Percentiles rank a stretch among this genome's conserved stretches.
phyloP scores from a whole-genome alignment of 352 stramenopile genomes.

The Phytophthora ramorum region DNA sequence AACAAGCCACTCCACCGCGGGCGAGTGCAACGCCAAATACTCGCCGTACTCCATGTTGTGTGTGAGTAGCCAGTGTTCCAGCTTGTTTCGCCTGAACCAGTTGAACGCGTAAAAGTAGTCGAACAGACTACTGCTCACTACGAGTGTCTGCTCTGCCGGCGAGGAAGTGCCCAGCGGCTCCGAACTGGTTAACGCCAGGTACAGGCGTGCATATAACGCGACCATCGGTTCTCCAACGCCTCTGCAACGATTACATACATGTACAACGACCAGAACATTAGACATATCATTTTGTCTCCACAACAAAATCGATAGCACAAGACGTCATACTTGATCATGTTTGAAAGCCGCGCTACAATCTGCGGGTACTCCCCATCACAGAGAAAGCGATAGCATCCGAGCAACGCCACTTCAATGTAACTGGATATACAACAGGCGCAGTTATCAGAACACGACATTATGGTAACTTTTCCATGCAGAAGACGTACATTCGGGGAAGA shows the following conservation, averaged over 20 bases:
- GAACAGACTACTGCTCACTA: conserved; percentile 81
- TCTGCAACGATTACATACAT: conserved; percentile 35
- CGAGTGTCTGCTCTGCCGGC: conserved; percentile 40
- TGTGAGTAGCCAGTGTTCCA: conserved; percentile 55
- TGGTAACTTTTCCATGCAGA: background rate
- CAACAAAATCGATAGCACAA: conserved; percentile 15
- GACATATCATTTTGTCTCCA: background rate
- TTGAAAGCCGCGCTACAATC: conserved; percentile 82
- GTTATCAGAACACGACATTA: background rate
- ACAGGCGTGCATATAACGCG: conserved; percentile 85
- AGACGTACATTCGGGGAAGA: conserved; percentile 86
- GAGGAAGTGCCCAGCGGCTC: conserved; percentile 59
- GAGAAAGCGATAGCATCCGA: conserved; percentile 91
- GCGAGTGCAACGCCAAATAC: conserved; percentile 84
- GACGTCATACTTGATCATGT: conserved; percentile 85
- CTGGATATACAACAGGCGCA: conserved; percentile 28
- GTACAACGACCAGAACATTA: conserved; percentile 25
- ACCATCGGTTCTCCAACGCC: conserved; percentile 90
- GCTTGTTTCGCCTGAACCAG: conserved; percentile 63
- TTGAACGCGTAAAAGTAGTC: conserved; percentile 92
- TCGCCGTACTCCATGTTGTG: conserved; percentile 66
- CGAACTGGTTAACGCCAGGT: conserved; percentile 75
- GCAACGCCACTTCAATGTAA: conserved; percentile 89
- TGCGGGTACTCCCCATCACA: conserved; percentile 89
- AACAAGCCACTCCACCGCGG: conserved; percentile 89